Evolutionary conservation across 257 asterid species (phyloP).

Genomic region (Capsicum pubescens): DNA sequence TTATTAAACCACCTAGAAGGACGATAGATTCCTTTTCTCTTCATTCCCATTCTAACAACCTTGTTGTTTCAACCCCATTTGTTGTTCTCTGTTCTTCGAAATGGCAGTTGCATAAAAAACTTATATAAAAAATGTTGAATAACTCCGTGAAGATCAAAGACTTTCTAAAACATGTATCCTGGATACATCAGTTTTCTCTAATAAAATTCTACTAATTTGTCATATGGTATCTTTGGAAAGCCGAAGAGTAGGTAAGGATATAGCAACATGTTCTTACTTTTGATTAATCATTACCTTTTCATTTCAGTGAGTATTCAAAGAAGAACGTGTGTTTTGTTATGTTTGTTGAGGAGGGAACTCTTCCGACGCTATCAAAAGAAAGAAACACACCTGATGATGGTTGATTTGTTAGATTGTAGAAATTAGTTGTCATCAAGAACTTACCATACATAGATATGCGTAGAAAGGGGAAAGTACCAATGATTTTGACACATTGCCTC

Average conservation of each 20-base stretch:
- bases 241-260: constrained; percentile 20
- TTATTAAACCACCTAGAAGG: neutral
- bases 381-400: constrained; percentile 71
- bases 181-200: neutral
- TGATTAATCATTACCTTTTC: constrained; percentile 31
- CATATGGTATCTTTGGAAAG: constrained; percentile 19
- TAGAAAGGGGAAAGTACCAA: constrained; percentile 95
- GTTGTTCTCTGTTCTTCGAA: constrained; percentile 12
- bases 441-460: constrained; percentile 84
- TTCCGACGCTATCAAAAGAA: constrained; percentile 68
- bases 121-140: neutral
- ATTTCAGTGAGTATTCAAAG: constrained; percentile 92
- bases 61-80: neutral
- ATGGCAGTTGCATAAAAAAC: neutral
- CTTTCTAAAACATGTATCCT: constrained; percentile 15
- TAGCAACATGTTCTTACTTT: constrained; percentile 25
- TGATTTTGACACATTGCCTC: constrained; percentile 83
- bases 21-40: neutral
- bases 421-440: constrained; percentile 69
- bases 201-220: neutral
- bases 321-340: constrained; percentile 81
- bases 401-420: constrained; percentile 86
- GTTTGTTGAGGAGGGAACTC: constrained; percentile 85
- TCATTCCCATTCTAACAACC: constrained; percentile 3
- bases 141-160: neutral